phyloP scores from a whole-genome alignment of 768 basidiomycete genomes.

The Phylloporus rhodoxanthus region DNA sequence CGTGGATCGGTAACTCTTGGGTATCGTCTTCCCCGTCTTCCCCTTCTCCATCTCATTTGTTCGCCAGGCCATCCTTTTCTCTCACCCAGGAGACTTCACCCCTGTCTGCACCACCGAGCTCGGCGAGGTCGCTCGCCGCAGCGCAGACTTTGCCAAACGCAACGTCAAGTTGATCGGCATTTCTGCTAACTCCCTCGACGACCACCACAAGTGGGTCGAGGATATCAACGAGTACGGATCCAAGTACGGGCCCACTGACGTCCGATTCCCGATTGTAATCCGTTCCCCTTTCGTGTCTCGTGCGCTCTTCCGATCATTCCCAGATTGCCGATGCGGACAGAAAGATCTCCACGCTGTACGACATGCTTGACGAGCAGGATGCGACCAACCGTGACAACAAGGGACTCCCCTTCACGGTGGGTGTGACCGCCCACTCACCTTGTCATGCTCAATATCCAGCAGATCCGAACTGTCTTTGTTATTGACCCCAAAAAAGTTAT shows the following conservation, averaged over 20 bases:
- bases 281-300: background rate
- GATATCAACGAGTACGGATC: constrained; percentile 82
- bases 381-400: constrained; percentile 80
- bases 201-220: constrained; percentile 83
- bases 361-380: constrained; percentile 96
- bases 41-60: background rate
- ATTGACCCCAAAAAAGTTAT: constrained; percentile 97
- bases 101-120: constrained; percentile 96
- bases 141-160: constrained; percentile 77
- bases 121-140: constrained; percentile 87
- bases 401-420: constrained; percentile 89
- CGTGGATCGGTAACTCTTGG: constrained; percentile 89
- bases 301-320: constrained; percentile 7
- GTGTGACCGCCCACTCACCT: background rate
- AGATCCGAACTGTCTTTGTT: constrained; percentile 95
- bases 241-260: constrained; percentile 61
- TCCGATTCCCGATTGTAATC: constrained; percentile 85
- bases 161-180: constrained; percentile 92
- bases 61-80: constrained; percentile 79
- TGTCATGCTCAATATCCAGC: background rate
- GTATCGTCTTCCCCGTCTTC: constrained; percentile 35
- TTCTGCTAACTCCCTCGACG: constrained; percentile 81
- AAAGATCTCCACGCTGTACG: constrained; percentile 79
- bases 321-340: constrained; percentile 92
- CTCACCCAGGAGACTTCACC: constrained; percentile 91